Conservation (phyloP, 305 asterid genomes). For the Rubia tinctorum region DNA sequence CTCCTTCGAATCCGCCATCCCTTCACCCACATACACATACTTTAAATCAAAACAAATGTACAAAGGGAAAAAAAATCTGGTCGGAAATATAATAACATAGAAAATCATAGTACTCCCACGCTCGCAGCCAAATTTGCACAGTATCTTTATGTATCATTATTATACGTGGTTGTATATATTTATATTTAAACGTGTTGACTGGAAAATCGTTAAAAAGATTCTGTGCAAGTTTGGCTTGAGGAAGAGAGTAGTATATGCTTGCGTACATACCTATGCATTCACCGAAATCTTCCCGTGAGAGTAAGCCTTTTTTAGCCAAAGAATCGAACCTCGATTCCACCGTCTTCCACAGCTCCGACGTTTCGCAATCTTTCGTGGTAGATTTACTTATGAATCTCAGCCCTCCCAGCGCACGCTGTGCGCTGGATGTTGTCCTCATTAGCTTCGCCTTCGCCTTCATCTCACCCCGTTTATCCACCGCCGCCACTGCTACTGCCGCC, state of each 20-base stretch:
- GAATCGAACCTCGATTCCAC: constrained; percentile 68
- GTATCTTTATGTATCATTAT: no score
- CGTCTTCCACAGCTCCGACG: constrained; percentile 50
- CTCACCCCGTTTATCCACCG: constrained; percentile 37
- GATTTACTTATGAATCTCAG: constrained; percentile 71
- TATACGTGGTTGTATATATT: no score
- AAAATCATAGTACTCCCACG: no score
- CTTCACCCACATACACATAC: constrained; percentile 21
- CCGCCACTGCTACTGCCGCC: constrained; percentile 30
- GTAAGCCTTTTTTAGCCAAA: constrained; percentile 61
- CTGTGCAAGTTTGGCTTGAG: no score
- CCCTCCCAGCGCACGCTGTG: constrained; percentile 85
- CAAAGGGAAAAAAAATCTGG: no score
- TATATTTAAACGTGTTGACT: no score
- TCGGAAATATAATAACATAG: no score
- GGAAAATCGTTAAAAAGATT: no score
- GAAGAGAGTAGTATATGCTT: not conserved
- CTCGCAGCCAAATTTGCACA: no score
- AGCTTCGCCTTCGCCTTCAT: constrained; percentile 54
- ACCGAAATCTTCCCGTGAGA: constrained; percentile 74
- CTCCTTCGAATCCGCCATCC: constrained; percentile 91
- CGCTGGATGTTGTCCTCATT: constrained; percentile 70
- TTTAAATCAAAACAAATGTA: not conserved
- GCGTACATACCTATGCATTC: constrained; percentile 71
- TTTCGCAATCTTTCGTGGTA: constrained; percentile 43